These are phyloP conservation scores for Parasitella parasitica DNA, from an alignment of 371 early-diverging fungal genomes.

Conservation along the genomic window DNA sequence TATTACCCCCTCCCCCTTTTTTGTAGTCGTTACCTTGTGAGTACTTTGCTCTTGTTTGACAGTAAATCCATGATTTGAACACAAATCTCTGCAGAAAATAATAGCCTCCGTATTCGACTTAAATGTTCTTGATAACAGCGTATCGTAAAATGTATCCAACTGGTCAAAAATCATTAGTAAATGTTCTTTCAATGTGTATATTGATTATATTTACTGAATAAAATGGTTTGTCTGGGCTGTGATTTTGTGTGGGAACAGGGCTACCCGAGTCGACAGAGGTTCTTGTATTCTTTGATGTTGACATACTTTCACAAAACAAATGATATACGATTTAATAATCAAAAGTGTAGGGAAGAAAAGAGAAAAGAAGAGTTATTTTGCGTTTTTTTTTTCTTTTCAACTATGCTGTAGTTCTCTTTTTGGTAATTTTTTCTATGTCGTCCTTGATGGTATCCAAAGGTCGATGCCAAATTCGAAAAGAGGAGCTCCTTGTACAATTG, in stretches of 20 bases:
- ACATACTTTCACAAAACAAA: not conserved
- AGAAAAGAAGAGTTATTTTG: not conserved
- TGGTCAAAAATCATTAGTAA: not conserved
- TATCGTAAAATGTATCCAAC: constrained; percentile 42
- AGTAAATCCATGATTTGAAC: constrained; percentile 62
- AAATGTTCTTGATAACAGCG: constrained; percentile 33
- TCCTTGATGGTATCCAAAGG: not conserved
- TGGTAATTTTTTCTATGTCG: not conserved
- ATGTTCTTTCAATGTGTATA: not conserved
- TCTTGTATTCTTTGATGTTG: constrained; percentile 3
- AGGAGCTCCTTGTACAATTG: not conserved
- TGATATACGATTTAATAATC: not conserved
- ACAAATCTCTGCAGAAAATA: constrained; percentile 54
- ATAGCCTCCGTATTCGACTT: constrained; percentile 49
- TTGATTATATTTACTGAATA: constrained; percentile 20
- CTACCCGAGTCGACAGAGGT: constrained; percentile 13
- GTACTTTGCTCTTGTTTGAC: constrained; percentile 70
- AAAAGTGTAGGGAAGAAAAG: not conserved
- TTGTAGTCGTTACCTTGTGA: constrained; percentile 45
- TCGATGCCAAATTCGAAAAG: not conserved
- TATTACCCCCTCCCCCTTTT: not conserved
- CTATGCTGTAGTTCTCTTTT: not conserved
- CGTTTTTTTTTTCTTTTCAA: not conserved
- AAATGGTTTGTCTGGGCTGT: constrained; percentile 25
- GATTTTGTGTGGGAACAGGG: constrained; percentile 22